Conservation (phyloP, 2,329 filamentous ascomycete species). For the Tolypocladium amazonense region DNA sequence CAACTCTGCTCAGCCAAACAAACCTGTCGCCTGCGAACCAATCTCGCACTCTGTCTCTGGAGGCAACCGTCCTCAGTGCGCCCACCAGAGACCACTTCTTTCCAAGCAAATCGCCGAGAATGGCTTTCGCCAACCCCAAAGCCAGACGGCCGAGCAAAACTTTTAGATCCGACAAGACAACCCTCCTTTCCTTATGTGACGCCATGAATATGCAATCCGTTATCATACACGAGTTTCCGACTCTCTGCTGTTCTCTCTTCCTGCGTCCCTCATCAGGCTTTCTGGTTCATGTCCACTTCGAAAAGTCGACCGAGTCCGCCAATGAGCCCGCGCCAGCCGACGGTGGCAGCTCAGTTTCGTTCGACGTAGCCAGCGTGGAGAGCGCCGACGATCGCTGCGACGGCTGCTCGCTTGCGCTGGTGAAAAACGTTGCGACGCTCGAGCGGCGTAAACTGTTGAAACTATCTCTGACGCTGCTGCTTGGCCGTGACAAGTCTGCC, state of each 20-base stretch:
- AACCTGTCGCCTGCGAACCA: background rate
- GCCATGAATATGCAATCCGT: background rate
- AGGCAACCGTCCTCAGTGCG: background rate
- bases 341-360: conserved; percentile 40
- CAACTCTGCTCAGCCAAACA: background rate
- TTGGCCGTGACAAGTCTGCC: conserved; percentile 7
- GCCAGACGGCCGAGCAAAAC: background rate
- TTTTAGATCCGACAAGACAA: background rate
- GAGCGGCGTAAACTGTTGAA: conserved; percentile 49
- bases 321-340: conserved; percentile 17
- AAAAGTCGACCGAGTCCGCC: conserved; percentile 27
- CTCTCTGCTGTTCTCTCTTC: background rate
- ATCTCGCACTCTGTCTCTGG: background rate
- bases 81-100: background rate
- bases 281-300: conserved; percentile 22
- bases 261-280: conserved; percentile 1
- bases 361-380: conserved; percentile 40
- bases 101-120: background rate
- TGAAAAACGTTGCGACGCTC: conserved; percentile 57
- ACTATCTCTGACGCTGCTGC: conserved; percentile 42
- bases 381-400: conserved; percentile 50
- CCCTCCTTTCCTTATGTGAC: background rate
- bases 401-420: conserved; percentile 42
- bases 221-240: background rate
- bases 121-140: background rate